Percentiles rank a stretch among this genome's conserved stretches.
Evolutionary conservation across 345 rosid genomes (phyloP).

Genomic region (Euphorbia peplus): DNA sequence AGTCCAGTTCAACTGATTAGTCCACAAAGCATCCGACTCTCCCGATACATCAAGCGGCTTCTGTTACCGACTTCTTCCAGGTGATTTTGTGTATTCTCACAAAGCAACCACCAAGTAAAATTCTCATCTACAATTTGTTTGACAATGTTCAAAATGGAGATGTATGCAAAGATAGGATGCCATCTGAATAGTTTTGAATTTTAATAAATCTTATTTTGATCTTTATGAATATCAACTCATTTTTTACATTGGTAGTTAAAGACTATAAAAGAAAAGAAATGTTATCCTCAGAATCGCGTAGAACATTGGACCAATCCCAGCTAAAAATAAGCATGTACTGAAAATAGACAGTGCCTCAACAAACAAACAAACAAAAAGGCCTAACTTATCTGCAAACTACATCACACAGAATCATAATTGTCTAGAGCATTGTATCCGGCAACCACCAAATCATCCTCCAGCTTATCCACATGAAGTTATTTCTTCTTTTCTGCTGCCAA

Average conservation of each 20-base stretch:
- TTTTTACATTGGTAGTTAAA: neutral
- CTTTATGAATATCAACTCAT: slow-evolving; percentile 9
- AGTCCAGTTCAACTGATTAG: too few species aligned
- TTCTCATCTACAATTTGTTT: too few species aligned
- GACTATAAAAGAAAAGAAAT: neutral
- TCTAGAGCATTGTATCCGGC: slow-evolving; percentile 55
- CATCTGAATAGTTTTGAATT: neutral
- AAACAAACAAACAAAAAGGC: neutral
- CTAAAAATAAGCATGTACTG: slow-evolving; percentile 3
- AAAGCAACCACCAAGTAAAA: too few species aligned
- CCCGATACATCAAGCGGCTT: too few species aligned
- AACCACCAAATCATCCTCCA: slow-evolving; percentile 61
- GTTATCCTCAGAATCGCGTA: slow-evolving; percentile 7
- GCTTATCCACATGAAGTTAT: slow-evolving; percentile 71
- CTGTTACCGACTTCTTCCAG: too few species aligned
- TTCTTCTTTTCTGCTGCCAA: slow-evolving; percentile 69
- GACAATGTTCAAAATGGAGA: too few species aligned
- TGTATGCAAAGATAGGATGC: too few species aligned
- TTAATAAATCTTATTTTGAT: neutral
- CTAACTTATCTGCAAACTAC: slow-evolving; percentile 1
- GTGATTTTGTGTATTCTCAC: too few species aligned
- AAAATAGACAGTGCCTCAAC: slow-evolving; percentile 5
- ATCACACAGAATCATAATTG: slow-evolving; percentile 85
- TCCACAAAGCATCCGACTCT: too few species aligned
- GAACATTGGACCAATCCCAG: slow-evolving; percentile 6